phyloP scores from a whole-genome alignment of 2,329 filamentous ascomycete genomes.

The Diaporthe eres region DNA sequence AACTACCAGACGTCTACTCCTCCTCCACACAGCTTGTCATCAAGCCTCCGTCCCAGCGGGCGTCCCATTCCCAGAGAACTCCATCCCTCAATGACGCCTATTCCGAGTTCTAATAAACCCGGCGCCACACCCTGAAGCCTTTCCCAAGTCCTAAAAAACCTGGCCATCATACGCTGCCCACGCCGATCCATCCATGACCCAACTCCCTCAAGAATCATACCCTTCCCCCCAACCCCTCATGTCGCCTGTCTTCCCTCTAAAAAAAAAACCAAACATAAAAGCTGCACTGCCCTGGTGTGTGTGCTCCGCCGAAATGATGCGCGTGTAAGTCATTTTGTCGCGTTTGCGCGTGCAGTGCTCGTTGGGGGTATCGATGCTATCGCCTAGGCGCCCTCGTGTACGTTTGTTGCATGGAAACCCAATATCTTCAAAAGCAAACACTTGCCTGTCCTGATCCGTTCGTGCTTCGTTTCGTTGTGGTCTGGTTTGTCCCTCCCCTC shows the following conservation, averaged over 20 bases:
- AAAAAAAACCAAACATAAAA: not conserved
- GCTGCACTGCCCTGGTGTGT: no score
- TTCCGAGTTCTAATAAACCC: not conserved
- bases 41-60: not conserved
- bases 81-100: not conserved
- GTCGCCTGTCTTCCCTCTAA: not conserved
- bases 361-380: conserved; percentile 20
- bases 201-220: not conserved
- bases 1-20: not conserved
- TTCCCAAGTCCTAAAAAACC: not conserved
- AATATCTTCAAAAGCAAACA: not conserved
- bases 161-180: not conserved
- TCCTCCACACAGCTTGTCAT: not conserved
- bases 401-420: conserved; percentile 18
- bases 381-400: conserved; percentile 28
- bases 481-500: not conserved
- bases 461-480: not conserved
- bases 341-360: not conserved
- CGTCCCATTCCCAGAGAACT: not conserved
- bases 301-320: not conserved
- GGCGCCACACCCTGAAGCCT: not conserved
- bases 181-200: not conserved
- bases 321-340: not conserved
- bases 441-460: not conserved
- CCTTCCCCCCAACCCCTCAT: not conserved